Evolutionary conservation across 75 land plant genomes (phyloP).

Genomic region (Cunninghamia lanceolata): DNA sequence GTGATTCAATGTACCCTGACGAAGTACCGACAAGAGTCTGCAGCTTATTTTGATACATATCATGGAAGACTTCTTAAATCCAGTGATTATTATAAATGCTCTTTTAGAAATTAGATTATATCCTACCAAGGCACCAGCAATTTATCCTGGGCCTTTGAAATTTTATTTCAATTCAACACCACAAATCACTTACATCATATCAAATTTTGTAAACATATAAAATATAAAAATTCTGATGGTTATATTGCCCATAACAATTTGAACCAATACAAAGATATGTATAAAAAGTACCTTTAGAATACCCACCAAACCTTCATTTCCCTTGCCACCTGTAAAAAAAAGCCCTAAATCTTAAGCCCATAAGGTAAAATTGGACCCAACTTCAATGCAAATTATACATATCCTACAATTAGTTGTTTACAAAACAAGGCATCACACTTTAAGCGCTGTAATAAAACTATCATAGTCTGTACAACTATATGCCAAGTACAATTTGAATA

Average conservation of each 20-base stretch:
- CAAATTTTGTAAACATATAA: not conserved
- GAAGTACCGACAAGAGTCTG: conserved; percentile 8
- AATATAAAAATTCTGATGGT: not conserved
- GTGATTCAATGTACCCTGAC: conserved; percentile 20
- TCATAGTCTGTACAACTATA: not conserved
- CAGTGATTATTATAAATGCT: not conserved
- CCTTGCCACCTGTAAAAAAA: not conserved
- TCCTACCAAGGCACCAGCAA: not conserved
- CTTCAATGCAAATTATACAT: not conserved
- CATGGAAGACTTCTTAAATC: not conserved
- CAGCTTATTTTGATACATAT: not conserved
- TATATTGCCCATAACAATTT: not conserved
- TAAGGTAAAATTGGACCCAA: not conserved
- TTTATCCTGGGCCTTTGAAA: not conserved
- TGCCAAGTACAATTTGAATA: not conserved
- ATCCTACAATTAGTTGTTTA: not conserved
- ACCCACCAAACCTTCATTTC: not conserved
- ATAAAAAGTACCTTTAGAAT: not conserved
- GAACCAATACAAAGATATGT: not conserved
- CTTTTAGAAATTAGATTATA: not conserved
- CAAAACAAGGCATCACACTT: not conserved
- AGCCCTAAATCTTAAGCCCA: not conserved
- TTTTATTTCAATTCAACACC: not conserved
- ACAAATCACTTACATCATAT: not conserved
- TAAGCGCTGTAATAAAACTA: too few relatives aligned